Evolutionary conservation across 179 eudicot species (phyloP).

Genomic region (Patellifolia procumbens): DNA sequence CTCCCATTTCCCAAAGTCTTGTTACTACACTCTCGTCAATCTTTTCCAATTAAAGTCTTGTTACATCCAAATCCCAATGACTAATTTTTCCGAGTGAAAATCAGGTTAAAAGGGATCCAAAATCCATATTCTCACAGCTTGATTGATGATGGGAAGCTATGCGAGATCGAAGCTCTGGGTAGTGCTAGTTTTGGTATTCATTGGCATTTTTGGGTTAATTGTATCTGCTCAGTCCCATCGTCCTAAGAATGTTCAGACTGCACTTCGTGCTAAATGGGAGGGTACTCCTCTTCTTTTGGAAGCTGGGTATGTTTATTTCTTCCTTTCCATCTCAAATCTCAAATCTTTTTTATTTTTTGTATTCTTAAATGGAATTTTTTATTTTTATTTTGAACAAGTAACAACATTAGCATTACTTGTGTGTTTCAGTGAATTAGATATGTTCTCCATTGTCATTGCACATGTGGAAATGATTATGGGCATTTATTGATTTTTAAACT

Average conservation of each 20-base stretch:
- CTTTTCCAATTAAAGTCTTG: too few species aligned
- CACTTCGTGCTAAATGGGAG: conserved; percentile 88
- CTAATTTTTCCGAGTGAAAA: not conserved
- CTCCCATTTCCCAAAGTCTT: too few species aligned
- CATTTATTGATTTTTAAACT: not conserved
- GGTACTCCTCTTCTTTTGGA: conserved; percentile 84
- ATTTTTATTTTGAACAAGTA: too few species aligned
- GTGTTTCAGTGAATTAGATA: not conserved
- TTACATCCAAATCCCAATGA: too few species aligned
- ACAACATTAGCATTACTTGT: not conserved
- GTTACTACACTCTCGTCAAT: too few species aligned
- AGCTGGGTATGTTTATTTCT: conserved; percentile 66
- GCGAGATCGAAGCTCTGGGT: conserved; percentile 52
- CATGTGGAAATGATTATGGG: not conserved
- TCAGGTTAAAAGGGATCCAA: conserved; percentile 10
- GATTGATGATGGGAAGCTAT: conserved; percentile 45
- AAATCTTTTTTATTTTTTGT: not conserved
- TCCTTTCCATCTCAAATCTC: not conserved
- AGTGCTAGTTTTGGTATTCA: conserved; percentile 32
- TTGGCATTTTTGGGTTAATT: conserved; percentile 40
- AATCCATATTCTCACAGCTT: not conserved
- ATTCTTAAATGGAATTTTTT: conserved; percentile 1
- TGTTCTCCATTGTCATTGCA: not conserved
- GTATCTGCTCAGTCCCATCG: conserved; percentile 53
- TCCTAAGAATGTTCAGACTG: conserved; percentile 89